phyloP scores from a whole-genome alignment of 805 yeast genomes.

The Zygotorulaspora danielsina region DNA sequence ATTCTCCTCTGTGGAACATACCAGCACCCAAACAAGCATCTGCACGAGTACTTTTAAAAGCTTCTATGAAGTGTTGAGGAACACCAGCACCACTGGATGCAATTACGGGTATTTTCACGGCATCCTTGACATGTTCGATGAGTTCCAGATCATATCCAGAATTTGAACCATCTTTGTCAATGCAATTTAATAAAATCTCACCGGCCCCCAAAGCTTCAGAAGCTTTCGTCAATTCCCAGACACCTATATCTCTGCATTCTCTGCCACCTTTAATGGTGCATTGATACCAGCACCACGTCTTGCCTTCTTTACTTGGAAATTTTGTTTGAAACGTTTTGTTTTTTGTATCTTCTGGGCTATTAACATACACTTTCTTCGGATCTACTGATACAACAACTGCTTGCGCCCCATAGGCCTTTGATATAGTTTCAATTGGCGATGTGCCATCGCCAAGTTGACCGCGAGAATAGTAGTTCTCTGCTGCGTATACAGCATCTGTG shows the following conservation, averaged over 20 bases:
- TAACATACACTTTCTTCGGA: constrained; percentile 81
- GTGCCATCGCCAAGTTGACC: constrained; percentile 61
- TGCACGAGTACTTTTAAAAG: constrained; percentile 70
- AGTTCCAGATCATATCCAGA: constrained; percentile 90
- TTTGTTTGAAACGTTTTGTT: constrained; percentile 63
- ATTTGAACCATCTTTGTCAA: constrained; percentile 95
- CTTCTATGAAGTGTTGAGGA: constrained; percentile 87
- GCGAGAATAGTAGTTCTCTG: constrained; percentile 67
- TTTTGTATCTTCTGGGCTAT: constrained; percentile 49
- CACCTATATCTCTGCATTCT: constrained; percentile 84
- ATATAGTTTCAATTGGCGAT: constrained; percentile 90
- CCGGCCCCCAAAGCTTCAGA: constrained; percentile 96
- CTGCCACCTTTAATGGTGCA: constrained; percentile 98
- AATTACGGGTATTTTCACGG: constrained; percentile 86
- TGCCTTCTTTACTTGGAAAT: constrained; percentile 82
- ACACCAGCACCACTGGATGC: constrained; percentile 98
- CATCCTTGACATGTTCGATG: constrained; percentile 67
- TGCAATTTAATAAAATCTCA: constrained; percentile 86
- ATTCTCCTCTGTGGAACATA: constrained; percentile 94
- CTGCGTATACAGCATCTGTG: constrained; percentile 92
- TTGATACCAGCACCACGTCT: constrained; percentile 85
- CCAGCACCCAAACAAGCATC: constrained; percentile 99
- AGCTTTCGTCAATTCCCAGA: constrained; percentile 79
- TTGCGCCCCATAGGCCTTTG: constrained; percentile 88
- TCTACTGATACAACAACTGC: constrained; percentile 99